A percentile compares a stretch with the other conserved stretches of the same genome.
Evolutionary conservation across 2,329 filamentous ascomycete genomes (phyloP).

Genomic region (Trichoderma gracile): DNA sequence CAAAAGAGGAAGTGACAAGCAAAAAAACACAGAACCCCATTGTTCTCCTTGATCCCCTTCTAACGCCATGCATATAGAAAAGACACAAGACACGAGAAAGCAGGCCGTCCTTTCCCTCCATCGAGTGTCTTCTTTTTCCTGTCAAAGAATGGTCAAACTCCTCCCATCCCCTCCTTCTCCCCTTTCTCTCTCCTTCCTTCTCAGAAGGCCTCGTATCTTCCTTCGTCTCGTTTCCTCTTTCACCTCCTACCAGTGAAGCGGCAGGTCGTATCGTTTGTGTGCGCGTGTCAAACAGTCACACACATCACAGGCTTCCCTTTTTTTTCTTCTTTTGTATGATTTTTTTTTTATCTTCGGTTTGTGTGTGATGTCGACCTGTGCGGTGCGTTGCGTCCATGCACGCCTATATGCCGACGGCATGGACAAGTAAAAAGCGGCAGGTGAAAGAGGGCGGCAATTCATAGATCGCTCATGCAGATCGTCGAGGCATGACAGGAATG

Average conservation of each 20-base stretch:
- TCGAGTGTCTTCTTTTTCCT: background rate
- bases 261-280: constrained; percentile 22
- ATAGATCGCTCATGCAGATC: constrained; percentile 55
- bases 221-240: constrained; percentile 10
- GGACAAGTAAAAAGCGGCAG: constrained; percentile 23
- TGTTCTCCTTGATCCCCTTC: constrained; percentile 30
- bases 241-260: constrained; percentile 17
- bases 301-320: background rate
- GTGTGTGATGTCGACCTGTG: background rate
- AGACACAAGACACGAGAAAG: constrained; percentile 32
- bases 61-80: constrained; percentile 36
- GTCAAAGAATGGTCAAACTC: constrained; percentile 27
- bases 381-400: background rate
- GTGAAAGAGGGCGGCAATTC: constrained; percentile 35
- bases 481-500: constrained; percentile 40
- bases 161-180: constrained; percentile 24
- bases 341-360: constrained; percentile 3
- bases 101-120: constrained; percentile 27
- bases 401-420: constrained; percentile 26
- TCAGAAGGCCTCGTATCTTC: background rate
- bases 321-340: too few species aligned
- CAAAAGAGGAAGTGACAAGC: constrained; percentile 27
- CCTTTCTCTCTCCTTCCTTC: constrained; percentile 18
- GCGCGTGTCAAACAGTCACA: constrained; percentile 4
- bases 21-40: constrained; percentile 30